Conservation (phyloP, 768 basidiomycete species). For the Leccinum longicurvipes region DNA sequence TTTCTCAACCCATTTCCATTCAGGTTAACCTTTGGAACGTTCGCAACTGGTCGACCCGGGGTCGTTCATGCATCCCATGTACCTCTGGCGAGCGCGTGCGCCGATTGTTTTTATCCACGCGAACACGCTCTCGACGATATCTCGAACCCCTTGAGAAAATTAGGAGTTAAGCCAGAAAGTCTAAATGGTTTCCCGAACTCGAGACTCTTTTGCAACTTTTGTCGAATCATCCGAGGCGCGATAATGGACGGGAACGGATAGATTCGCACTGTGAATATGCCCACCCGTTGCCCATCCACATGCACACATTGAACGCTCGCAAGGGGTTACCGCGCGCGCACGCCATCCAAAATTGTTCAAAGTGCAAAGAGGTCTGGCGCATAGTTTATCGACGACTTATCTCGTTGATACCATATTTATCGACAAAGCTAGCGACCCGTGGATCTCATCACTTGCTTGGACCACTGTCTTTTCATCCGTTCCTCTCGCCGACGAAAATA, state of each 20-base stretch:
- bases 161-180: neutral
- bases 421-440: neutral
- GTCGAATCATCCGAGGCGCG: neutral
- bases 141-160: neutral
- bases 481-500: neutral
- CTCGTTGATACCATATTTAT: neutral
- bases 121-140: neutral
- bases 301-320: neutral
- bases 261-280: neutral
- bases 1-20: neutral
- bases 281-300: neutral
- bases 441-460: neutral
- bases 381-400: neutral
- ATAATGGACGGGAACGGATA: neutral
- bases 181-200: neutral
- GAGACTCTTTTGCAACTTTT: neutral
- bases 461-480: neutral
- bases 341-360: neutral
- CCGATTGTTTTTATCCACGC: too few relatives aligned
- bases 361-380: too few relatives aligned
- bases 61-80: neutral
- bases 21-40: neutral
- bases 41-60: neutral
- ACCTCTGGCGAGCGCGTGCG: neutral
- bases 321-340: too few relatives aligned